Conservation (phyloP, 202 grass and related monocot genomes). For the Zoysia matrella region DNA sequence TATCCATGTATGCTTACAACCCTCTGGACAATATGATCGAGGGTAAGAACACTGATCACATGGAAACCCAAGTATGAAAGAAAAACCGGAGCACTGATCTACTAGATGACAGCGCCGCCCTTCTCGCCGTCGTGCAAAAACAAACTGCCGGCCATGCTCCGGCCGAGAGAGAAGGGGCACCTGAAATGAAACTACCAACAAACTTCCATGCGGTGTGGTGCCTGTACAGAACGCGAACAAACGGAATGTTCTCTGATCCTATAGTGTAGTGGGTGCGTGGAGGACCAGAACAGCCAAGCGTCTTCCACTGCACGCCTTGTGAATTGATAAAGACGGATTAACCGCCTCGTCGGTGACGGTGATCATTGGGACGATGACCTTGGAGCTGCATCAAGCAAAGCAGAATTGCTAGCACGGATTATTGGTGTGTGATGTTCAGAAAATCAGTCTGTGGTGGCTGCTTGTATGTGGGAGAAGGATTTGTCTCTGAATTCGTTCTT, state of each 20-base stretch:
- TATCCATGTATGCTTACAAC: constrained; percentile 24
- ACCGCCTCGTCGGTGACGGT: not conserved
- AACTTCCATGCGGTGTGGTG: constrained; percentile 13
- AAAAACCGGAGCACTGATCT: constrained; percentile 21
- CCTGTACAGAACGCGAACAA: constrained; percentile 42
- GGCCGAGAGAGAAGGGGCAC: constrained; percentile 11
- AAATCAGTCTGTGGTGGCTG: not conserved
- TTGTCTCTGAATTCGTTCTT: constrained; percentile 31
- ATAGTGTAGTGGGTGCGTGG: constrained; percentile 42
- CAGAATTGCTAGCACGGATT: constrained; percentile 10
- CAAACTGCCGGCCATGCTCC: constrained; percentile 17
- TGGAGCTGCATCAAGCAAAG: constrained; percentile 49
- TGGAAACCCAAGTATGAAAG: constrained; percentile 6
- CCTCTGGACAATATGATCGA: constrained; percentile 13
- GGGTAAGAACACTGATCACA: not conserved
- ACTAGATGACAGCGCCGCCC: not conserved
- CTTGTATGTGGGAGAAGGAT: not conserved
- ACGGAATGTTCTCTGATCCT: constrained; percentile 29
- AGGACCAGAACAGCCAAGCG: constrained; percentile 68
- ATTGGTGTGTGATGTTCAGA: not conserved
- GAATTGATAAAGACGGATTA: constrained; percentile 18
- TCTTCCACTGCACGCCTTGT: constrained; percentile 49
- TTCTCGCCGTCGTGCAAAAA: constrained; percentile 40
- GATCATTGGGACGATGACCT: constrained; percentile 54
- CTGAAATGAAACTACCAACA: too few species aligned